Evolutionary conservation across 2,329 filamentous ascomycete species (phyloP), one percentile per base, ranked within the genome.

Genomic region (Aspergillus fumigatiaffinis): DNA sequence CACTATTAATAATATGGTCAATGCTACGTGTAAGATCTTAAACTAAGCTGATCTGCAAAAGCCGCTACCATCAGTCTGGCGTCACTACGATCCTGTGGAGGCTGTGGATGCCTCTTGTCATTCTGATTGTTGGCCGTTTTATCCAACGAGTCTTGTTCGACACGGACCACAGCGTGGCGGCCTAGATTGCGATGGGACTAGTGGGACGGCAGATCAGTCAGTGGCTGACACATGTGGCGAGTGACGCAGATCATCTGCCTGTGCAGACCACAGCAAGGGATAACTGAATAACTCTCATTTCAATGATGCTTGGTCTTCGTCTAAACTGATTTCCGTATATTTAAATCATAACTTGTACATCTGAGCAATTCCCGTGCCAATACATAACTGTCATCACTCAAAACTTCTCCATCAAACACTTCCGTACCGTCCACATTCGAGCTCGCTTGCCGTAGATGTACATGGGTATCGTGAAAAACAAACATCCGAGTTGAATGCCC

Each of bases 361-460:
- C 5, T 17, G 14, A 17, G 14, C 14, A 38, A 17, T 17, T 38
- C 2, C 3, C 14, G 14, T 38, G 29, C 32, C 14, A 6, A 17
- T 32, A 14, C 14, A 38, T 38, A 38, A 38, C 14, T 6, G 14
- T 38, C 32, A 7, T 38, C 5, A 7, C 32, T 66, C 63, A 86
- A 61, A 85, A 88, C 69, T 86, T 90, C 82, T 95, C 91, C 88
- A 96, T 92, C 62, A 96, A 77, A 64, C 90, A 91, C 81, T 83
- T 90, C 61, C 90, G 80, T 10, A 92, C 90, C 0, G 92, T 97
- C 93, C 92, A 97, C 91, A 97, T 96, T 20, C 93, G 82, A 17
- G 88, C 87, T 55, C 92, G 79, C 80, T 97, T 97, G 20, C 93
- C 93, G 68, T 86, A 97, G 21, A 97, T 90, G 71, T 94, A 97